These are phyloP conservation scores for Trichophyton benhamiae DNA, from an alignment of 2,329 filamentous ascomycete genomes.

Conservation along the genomic window DNA sequence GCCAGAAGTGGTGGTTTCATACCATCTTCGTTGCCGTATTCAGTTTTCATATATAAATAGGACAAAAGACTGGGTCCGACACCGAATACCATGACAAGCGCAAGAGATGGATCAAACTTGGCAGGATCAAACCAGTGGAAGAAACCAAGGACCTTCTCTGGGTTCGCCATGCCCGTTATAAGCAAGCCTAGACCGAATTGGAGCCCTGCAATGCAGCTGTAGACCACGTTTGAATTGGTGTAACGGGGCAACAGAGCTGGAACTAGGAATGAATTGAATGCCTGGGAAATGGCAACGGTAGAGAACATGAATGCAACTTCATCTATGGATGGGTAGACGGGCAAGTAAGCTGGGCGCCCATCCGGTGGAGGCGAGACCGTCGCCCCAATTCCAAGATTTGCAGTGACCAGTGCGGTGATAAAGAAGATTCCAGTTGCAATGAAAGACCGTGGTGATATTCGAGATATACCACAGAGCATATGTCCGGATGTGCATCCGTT, in stretches of 20 bases:
- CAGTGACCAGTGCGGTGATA: conserved; percentile 32
- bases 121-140: conserved; percentile 34
- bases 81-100: conserved; percentile 38
- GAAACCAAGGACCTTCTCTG: conserved; percentile 40
- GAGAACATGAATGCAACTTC: conserved; percentile 26
- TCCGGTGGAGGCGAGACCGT: conserved; percentile 30
- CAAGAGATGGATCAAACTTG: conserved; percentile 41
- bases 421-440: conserved; percentile 38
- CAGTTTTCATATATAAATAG: conserved; percentile 22
- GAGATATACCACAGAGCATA: conserved; percentile 43
- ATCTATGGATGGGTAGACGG: conserved; percentile 30
- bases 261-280: conserved; percentile 26
- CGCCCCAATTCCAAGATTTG: conserved; percentile 23
- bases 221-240: conserved; percentile 24
- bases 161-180: conserved; percentile 41
- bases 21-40: conserved; percentile 16
- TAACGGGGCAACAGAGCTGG: conserved; percentile 21
- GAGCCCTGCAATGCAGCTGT: conserved; percentile 36
- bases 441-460: conserved; percentile 39
- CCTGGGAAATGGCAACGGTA: conserved; percentile 19
- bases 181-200: conserved; percentile 42
- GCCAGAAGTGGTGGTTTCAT: conserved; percentile 31
- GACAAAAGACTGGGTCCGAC: conserved; percentile 36
- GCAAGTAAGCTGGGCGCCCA: conserved; percentile 35
- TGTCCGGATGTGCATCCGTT: conserved; percentile 45